phyloP scores from a whole-genome alignment of 176 grass and related monocot genomes.

The Canna indica region DNA sequence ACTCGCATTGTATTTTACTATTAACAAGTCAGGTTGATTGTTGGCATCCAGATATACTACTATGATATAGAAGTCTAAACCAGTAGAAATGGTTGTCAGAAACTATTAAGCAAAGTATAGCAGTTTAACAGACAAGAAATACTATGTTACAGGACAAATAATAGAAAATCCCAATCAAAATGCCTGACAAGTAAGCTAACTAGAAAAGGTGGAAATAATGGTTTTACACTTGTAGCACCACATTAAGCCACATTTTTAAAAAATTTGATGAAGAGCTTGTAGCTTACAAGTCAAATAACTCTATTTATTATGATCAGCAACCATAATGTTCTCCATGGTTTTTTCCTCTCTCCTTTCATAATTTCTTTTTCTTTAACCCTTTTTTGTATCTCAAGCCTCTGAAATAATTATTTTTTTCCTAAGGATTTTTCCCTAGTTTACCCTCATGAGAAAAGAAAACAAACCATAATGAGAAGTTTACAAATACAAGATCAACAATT shows the following conservation, averaged over 20 bases:
- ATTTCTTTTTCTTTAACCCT: too few species aligned
- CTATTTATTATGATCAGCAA: not conserved
- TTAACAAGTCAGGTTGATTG: not conserved
- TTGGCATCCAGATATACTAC: not conserved
- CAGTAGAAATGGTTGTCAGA: not conserved
- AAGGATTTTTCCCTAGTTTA: too few species aligned
- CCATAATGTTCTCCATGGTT: too few species aligned
- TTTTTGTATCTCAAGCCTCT: too few species aligned
- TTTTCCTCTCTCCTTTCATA: too few species aligned
- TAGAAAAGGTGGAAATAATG: not conserved
- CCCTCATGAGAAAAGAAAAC: too few species aligned
- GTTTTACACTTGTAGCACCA: not conserved
- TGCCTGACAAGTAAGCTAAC: not conserved
- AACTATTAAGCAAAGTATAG: not conserved
- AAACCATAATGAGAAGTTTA: not conserved
- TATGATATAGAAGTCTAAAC: not conserved
- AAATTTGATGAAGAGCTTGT: not conserved
- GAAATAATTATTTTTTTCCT: too few species aligned
- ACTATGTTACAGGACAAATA: not conserved
- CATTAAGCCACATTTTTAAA: not conserved
- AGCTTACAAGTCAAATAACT: not conserved
- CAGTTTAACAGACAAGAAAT: not conserved
- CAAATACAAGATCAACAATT: not conserved
- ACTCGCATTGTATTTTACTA: not conserved
- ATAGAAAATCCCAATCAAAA: not conserved